These are phyloP conservation scores for Sphagnurus paluster DNA, from an alignment of 1,284 basidiomycete genomes.

Conservation along the genomic window DNA sequence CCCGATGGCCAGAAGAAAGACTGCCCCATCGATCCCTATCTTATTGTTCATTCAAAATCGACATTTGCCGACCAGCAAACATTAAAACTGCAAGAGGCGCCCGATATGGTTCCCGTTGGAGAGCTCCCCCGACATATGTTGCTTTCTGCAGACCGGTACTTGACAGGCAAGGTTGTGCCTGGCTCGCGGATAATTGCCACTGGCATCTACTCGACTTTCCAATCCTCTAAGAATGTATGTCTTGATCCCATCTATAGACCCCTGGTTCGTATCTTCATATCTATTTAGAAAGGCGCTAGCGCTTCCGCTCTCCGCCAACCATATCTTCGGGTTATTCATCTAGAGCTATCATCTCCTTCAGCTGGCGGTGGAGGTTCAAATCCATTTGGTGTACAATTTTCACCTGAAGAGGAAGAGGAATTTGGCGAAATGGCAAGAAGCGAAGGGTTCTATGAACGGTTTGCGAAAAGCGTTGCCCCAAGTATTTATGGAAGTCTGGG, in stretches of 20 bases:
- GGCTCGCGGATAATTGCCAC: constrained; percentile 94
- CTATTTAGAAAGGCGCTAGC: constrained; percentile 66
- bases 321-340: constrained; percentile 91
- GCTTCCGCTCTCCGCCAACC: constrained; percentile 89
- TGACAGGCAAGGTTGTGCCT: constrained; percentile 91
- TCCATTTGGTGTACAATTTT: constrained; percentile 84
- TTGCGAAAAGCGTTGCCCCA: constrained; percentile 92
- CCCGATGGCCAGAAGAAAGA: constrained; percentile 83
- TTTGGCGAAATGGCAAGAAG: constrained; percentile 88
- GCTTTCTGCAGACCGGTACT: constrained; percentile 86
- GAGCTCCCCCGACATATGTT: constrained; percentile 97
- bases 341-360: constrained; percentile 83
- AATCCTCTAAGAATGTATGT: constrained; percentile 78
- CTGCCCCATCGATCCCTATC: constrained; percentile 94
- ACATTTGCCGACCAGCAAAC: constrained; percentile 95
- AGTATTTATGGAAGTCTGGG: constrained; percentile 96
- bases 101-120: constrained; percentile 99
- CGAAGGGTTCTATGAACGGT: constrained; percentile 92
- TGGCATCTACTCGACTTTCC: constrained; percentile 96
- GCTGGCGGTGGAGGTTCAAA: constrained; percentile 68
- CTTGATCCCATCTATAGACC: background rate
- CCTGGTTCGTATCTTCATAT: constrained; percentile 1
- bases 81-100: constrained; percentile 97
- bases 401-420: constrained; percentile 97
- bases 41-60: constrained; percentile 95